Percentiles rank a stretch among this genome's conserved stretches.
phyloP scores from a whole-genome alignment of 257 asterid species.

The Nicotiana attenuata region DNA sequence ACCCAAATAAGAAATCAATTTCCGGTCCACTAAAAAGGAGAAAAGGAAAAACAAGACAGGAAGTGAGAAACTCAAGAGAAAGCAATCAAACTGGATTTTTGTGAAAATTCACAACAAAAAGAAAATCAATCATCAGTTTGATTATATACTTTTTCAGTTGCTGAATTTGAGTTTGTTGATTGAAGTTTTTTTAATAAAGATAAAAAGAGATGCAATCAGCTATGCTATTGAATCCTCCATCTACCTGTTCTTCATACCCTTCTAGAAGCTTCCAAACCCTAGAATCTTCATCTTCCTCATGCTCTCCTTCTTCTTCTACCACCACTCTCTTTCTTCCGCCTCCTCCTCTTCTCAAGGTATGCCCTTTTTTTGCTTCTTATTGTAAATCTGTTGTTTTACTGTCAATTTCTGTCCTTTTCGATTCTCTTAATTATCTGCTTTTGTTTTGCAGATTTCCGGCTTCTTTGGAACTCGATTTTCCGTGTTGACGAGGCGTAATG shows the following conservation, averaged over 20 bases:
- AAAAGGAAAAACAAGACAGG: background rate
- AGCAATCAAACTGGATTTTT: background rate
- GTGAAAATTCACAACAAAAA: background rate
- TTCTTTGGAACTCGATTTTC: constrained; percentile 29
- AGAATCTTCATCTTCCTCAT: background rate
- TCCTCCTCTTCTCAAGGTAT: constrained; percentile 20
- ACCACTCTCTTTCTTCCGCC: constrained; percentile 14
- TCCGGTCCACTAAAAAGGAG: background rate
- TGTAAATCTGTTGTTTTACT: background rate
- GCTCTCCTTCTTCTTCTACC: constrained; percentile 13
- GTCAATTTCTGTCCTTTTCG: background rate
- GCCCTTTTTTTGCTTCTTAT: background rate
- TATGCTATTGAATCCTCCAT: constrained; percentile 13
- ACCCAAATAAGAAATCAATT: background rate
- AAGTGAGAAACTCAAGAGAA: background rate
- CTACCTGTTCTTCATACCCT: background rate
- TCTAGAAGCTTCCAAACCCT: constrained; percentile 8
- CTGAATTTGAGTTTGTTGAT: background rate
- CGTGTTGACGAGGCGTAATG: constrained; percentile 20
- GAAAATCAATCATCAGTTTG: background rate
- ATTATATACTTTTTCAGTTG: background rate
- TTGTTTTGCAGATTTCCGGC: constrained; percentile 29
- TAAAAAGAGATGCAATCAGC: constrained; percentile 7
- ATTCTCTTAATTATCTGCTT: background rate
- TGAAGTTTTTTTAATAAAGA: too few species aligned